Evolutionary conservation across 805 yeast genomes (phyloP), one percentile per base, ranked within the genome.

Genomic region (Candida sphagnicola): DNA sequence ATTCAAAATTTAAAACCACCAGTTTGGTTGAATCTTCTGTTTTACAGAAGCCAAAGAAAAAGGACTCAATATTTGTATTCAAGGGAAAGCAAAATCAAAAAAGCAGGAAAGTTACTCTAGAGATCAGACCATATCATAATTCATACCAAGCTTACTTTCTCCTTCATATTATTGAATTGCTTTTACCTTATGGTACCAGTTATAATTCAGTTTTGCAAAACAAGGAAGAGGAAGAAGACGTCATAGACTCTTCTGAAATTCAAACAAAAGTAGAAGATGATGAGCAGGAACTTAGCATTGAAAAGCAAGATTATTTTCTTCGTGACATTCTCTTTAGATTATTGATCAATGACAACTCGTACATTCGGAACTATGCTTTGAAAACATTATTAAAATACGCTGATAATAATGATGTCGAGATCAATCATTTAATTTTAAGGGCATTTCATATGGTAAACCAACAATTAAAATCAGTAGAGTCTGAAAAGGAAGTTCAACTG

Each of bases 161-260:
- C 14, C 49, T 67, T 32, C 43, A 45, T 14, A 54, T 66, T 2
- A 48, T 65, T 17, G 62, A 60, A 17, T 38, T 48, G 21, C 48
- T 68, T 10, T 41, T 65, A 16, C 70, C 71, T 1, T 64, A 51
- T 44, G 71, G 71, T 1, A 47, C 61, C 10, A 62, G 56, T 38
- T 65, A 62, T 34, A 51, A 54, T 26, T 47, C 65, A 1, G 47
- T 53, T 18, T 13, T 31, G 35, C n/a, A 38, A 37, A 14, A 26
- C 34, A 26, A 37, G 40, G 37, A 40, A 14, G 45, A 40, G 1
- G 49, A 38, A 13, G 31, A 29, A 2, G 38, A 23, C 10, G 40
- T 30, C 2, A 30, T 34, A 24, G 41, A 38, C 6, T 38, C 35
- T 6, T n/a, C 18, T 8, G 47, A 37, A 5, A 32, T 13, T 15